A percentile compares a stretch with the other conserved stretches of the same genome.
phyloP scores from a whole-genome alignment of 2,329 filamentous ascomycete species.

The Plectosphaerella cucumerina region DNA sequence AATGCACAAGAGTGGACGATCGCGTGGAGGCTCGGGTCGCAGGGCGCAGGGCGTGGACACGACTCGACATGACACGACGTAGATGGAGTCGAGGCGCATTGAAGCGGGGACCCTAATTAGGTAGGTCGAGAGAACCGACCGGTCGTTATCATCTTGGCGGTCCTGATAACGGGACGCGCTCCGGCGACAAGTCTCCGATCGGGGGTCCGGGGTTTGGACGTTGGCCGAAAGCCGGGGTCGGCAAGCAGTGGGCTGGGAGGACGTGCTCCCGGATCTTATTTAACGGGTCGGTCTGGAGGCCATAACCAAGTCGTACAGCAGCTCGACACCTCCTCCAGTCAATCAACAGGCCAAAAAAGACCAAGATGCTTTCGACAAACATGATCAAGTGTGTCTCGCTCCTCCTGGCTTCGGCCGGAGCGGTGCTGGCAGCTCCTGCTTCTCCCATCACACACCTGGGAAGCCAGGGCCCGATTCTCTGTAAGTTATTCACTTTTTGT shows the following conservation, averaged over 20 bases:
- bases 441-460: constrained; percentile 11
- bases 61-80: background rate
- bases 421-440: constrained; percentile 5
- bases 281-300: too few species aligned
- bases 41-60: too few species aligned
- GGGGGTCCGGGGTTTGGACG: constrained; percentile 2
- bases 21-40: background rate
- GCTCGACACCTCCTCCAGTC: too few species aligned
- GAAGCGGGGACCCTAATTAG: background rate
- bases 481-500: constrained; percentile 3
- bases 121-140: background rate
- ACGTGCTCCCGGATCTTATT: too few species aligned
- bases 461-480: constrained; percentile 10
- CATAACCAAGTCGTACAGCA: too few species aligned
- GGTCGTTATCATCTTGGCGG: background rate
- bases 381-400: constrained; percentile 5
- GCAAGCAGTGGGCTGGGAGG: too few species aligned
- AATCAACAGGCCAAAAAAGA: too few species aligned
- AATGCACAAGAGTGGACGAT: background rate
- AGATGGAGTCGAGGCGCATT: background rate
- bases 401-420: constrained; percentile 7
- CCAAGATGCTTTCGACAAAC: constrained; percentile 2
- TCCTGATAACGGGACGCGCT: background rate
- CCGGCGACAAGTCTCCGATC: background rate
- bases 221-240: background rate